Evolutionary conservation across 306 rosid genomes (phyloP), one percentile per base, ranked within the genome.

Genomic region (Elaeagnus macrophylla): DNA sequence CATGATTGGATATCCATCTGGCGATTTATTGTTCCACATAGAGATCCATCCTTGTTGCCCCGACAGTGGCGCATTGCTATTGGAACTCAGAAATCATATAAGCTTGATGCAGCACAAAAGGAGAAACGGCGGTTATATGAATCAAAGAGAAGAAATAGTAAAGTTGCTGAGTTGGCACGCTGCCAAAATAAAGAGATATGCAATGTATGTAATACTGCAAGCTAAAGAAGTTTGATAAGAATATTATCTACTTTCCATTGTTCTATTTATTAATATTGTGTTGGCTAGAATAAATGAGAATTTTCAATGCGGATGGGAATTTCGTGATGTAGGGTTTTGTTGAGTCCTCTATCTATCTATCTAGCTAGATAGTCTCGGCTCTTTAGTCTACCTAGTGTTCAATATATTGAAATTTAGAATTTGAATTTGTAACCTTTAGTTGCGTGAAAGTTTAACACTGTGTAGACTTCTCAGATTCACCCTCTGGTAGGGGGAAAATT

Each of bases 51-150:
- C 57, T 77, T 87, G 75, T 78, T 87, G 47, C 85, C 89, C 10
- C 86, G 94, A 55, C 93, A 78, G 67, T 91, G 96, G 99, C 96
- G 93, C 46, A 54, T 72, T 66, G 99, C 95, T 60, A 66, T 67
- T 72, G 99, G 99, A 65, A 91, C 89, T 71, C 94, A 91, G 74
- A 84, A 77, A 72, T 87, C 99, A 69, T 91, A 84, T 71, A 91
- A 78, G 75, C 44, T 70, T 62, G 87, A 82, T 58, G 83, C 73
- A 37, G 73, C 66, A 14, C 78, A 79, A 73, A 84, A 49, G 78
- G 96, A 82, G 75, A 76, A 73, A 73, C 66, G 89, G 46, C 78
- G 96, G 25, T 62, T 82, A 62, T 91, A 91, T 13, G 95, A 91
- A 56, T 75, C 69, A 39, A 67, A 69, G 62, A 76, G 89, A 71